These are phyloP conservation scores for Heliamphora exappendiculata DNA, from an alignment of 148 eudicot genomes.

Conservation along the genomic window DNA sequence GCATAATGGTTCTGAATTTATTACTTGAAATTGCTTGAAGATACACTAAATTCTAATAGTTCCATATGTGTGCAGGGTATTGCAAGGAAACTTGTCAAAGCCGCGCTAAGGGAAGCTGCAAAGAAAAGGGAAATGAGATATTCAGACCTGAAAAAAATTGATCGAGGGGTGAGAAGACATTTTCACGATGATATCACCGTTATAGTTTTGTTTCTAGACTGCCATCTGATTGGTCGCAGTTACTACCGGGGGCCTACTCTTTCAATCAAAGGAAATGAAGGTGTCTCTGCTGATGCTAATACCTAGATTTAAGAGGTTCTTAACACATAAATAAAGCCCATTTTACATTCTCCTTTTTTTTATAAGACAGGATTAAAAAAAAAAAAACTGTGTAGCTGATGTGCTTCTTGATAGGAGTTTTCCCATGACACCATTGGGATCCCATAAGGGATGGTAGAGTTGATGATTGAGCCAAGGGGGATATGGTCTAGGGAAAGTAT, in stretches of 20 bases:
- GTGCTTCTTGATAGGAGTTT: background rate
- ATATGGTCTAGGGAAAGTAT: background rate
- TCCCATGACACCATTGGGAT: background rate
- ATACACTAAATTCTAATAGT: background rate
- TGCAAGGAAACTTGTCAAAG: conserved; percentile 65
- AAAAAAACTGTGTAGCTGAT: background rate
- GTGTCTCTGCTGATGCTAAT: conserved; percentile 16
- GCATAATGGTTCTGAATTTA: background rate
- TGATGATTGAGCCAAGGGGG: conserved; percentile 33
- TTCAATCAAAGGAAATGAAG: conserved; percentile 53
- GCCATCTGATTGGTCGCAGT: conserved; percentile 42
- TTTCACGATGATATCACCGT: conserved; percentile 86
- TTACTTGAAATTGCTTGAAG: background rate
- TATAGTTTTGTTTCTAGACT: conserved; percentile 61
- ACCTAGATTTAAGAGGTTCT: conserved; percentile 9
- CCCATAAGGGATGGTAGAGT: conserved; percentile 16
- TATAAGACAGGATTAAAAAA: background rate
- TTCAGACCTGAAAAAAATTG: conserved; percentile 66
- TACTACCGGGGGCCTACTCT: conserved; percentile 30
- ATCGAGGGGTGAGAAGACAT: conserved; percentile 65
- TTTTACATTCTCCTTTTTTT: background rate
- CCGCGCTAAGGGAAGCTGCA: conserved; percentile 67
- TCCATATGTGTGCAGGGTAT: conserved; percentile 40
- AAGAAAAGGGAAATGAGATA: conserved; percentile 89
- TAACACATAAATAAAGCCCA: background rate